These are phyloP conservation scores for Myriosclerotinia duriaeana DNA, from an alignment of 2,329 filamentous ascomycete genomes.

Conservation along the genomic window DNA sequence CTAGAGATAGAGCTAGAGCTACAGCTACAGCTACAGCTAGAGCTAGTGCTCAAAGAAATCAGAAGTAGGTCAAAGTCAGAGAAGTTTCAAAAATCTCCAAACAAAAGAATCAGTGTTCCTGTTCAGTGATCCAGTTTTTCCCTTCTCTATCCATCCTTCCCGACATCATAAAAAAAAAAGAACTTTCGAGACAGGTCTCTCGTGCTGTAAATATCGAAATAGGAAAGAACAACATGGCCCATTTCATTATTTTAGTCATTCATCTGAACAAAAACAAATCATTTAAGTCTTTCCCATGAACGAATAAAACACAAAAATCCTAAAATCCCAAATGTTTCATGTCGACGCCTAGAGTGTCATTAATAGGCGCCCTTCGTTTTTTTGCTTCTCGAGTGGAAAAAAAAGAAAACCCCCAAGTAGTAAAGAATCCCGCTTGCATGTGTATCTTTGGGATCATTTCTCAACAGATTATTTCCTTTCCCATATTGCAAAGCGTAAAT, in stretches of 20 bases:
- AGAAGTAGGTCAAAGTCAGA: not conserved
- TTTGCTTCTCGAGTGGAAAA: slow-evolving; percentile 17
- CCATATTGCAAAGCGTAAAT: slow-evolving; percentile 32
- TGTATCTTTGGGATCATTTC: slow-evolving; percentile 38
- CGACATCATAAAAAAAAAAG: slow-evolving; percentile 18
- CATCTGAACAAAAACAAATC: slow-evolving; percentile 22
- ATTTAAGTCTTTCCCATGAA: slow-evolving; percentile 25
- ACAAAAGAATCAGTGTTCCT: slow-evolving; percentile 12
- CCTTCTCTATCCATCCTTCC: slow-evolving; percentile 20
- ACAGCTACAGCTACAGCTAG: too few relatives aligned
- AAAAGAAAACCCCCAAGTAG: slow-evolving; percentile 23
- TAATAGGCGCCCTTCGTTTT: slow-evolving; percentile 35
- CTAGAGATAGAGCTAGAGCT: not conserved
- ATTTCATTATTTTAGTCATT: slow-evolving; percentile 19
- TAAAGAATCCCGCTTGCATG: slow-evolving; percentile 30
- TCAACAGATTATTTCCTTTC: slow-evolving; percentile 31
- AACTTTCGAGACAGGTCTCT: slow-evolving; percentile 10
- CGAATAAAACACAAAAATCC: slow-evolving; percentile 8
- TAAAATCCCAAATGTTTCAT: slow-evolving; percentile 20
- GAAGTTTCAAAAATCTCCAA: slow-evolving; percentile 6
- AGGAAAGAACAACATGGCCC: slow-evolving; percentile 6
- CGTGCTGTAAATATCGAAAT: slow-evolving; percentile 11
- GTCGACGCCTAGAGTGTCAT: slow-evolving; percentile 38
- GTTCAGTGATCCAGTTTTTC: slow-evolving; percentile 18
- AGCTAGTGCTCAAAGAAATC: slow-evolving; percentile 6